phyloP scores from a whole-genome alignment of 495 filamentous ascomycete species.

The Penicillium parvum region DNA sequence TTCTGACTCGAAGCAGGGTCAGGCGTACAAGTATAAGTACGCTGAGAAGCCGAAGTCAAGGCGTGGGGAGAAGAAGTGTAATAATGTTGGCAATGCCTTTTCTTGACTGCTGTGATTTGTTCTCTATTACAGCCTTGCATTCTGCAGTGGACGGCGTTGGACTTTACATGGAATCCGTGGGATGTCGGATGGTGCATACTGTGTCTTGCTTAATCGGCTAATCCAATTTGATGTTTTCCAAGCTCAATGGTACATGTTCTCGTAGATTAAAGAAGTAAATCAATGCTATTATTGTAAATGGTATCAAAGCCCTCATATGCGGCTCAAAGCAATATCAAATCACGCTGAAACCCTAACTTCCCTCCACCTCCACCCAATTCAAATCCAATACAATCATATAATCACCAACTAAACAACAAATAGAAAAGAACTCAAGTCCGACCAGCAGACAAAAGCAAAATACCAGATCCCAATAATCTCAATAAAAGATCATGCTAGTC shows the following conservation, averaged over 20 bases:
- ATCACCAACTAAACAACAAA: slow-evolving; percentile 5
- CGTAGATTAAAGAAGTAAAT: too few species aligned
- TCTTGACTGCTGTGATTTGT: not conserved
- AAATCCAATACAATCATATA: slow-evolving; percentile 9
- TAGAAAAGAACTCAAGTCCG: slow-evolving; percentile 10
- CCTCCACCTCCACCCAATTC: too few species aligned
- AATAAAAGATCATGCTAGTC: slow-evolving; percentile 30
- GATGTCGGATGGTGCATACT: too few species aligned
- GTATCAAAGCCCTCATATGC: too few species aligned
- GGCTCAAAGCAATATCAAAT: too few species aligned
- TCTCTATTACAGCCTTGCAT: not conserved
- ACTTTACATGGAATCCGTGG: not conserved
- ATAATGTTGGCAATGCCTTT: not conserved
- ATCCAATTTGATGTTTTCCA: too few species aligned
- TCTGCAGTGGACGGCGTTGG: not conserved
- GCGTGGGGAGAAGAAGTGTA: slow-evolving; percentile 18
- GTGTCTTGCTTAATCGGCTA: too few species aligned
- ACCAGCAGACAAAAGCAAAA: slow-evolving; percentile 19
- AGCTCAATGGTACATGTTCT: too few species aligned
- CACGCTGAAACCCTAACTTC: too few species aligned
- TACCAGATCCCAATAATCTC: not conserved
- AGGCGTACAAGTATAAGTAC: slow-evolving; percentile 47
- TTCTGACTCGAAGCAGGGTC: slow-evolving; percentile 27
- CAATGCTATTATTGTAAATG: too few species aligned
- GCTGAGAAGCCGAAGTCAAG: slow-evolving; percentile 18